Evolutionary conservation across 2,329 filamentous ascomycete genomes (phyloP).

Genomic region (Aspergillus costaricaensis): DNA sequence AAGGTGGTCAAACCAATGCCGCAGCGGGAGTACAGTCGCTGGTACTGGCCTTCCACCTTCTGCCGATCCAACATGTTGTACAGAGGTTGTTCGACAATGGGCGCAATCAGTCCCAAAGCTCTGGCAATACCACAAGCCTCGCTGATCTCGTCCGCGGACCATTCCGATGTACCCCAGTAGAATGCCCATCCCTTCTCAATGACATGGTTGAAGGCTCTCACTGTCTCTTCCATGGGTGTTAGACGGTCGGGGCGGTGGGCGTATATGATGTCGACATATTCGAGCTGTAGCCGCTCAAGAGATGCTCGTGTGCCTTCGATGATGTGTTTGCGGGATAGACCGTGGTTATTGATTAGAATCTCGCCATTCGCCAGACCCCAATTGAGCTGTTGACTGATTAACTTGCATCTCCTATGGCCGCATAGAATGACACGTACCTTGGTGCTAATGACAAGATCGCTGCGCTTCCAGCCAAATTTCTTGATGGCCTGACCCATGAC

Average conservation of each 20-base stretch:
- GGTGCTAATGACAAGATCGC: constrained; percentile 48
- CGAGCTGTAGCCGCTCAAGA: constrained; percentile 62
- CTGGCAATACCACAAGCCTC: constrained; percentile 64
- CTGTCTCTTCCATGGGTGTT: constrained; percentile 71
- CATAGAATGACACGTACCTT: constrained; percentile 27
- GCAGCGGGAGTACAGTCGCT: constrained; percentile 61
- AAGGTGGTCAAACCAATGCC: constrained; percentile 66
- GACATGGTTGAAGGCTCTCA: constrained; percentile 71
- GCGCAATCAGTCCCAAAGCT: constrained; percentile 60
- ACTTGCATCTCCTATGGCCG: neutral
- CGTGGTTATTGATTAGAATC: constrained; percentile 66
- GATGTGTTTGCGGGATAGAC: constrained; percentile 70
- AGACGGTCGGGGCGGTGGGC: constrained; percentile 68
- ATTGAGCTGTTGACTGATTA: constrained; percentile 51
- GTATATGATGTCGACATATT: constrained; percentile 71
- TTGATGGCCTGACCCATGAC: constrained; percentile 60
- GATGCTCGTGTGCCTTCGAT: constrained; percentile 65
- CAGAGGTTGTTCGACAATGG: constrained; percentile 58
- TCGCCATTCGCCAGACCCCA: constrained; percentile 63
- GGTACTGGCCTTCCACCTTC: constrained; percentile 64
- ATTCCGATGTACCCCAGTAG: constrained; percentile 72
- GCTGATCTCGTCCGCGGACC: constrained; percentile 67
- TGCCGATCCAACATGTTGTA: constrained; percentile 66
- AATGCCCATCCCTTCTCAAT: constrained; percentile 69
- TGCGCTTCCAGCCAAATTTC: constrained; percentile 59